phyloP scores from a whole-genome alignment of 2,329 filamentous ascomycete species.

The Fusarium clavum region DNA sequence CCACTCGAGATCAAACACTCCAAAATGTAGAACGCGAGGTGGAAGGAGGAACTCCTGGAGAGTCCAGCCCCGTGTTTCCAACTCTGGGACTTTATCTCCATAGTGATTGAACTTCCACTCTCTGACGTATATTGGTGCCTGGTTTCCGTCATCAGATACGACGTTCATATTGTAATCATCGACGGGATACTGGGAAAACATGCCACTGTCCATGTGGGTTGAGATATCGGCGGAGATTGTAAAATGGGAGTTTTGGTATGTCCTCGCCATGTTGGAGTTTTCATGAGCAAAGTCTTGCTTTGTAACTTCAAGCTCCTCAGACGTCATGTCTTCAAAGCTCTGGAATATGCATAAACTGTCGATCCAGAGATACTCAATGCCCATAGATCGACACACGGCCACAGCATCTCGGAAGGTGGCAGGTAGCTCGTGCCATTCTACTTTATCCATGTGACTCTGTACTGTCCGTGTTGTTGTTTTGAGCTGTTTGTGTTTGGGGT shows the following conservation, averaged over 20 bases:
- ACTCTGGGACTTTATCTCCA: background rate
- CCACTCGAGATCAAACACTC: background rate
- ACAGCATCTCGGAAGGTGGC: background rate
- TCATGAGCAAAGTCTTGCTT: background rate
- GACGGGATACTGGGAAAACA: background rate
- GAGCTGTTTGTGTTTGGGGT: background rate
- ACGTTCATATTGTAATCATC: background rate
- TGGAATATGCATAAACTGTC: conserved; percentile 5
- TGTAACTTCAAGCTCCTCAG: background rate
- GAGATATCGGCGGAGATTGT: conserved; percentile 1
- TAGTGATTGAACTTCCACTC: background rate
- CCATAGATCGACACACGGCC: background rate
- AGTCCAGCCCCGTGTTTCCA: background rate
- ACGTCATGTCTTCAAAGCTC: background rate
- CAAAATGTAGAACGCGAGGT: background rate
- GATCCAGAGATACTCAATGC: background rate
- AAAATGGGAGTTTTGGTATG: background rate
- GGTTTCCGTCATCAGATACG: background rate
- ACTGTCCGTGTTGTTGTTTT: background rate
- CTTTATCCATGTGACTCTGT: background rate
- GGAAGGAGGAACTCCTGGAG: conserved; percentile 6
- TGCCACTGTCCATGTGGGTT: background rate
- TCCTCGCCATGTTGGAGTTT: background rate
- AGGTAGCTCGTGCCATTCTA: background rate
- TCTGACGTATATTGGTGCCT: background rate